Base-by-base conservation (phyloP, 495 filamentous ascomycete species). In the Aspergillus kassunensis region DNA sequence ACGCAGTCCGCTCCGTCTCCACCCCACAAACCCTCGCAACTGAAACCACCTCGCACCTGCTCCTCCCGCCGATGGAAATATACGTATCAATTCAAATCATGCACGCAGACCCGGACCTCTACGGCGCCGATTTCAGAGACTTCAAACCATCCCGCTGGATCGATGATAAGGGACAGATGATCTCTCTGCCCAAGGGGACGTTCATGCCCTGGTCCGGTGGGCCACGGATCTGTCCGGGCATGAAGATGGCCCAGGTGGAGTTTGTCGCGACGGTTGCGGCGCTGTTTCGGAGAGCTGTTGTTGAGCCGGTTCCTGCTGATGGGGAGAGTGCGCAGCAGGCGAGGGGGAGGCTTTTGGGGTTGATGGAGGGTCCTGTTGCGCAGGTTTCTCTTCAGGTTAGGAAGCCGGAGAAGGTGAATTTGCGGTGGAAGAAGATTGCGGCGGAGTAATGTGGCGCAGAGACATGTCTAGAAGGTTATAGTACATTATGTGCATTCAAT, bases 241-340 rank as follows among this genome's bases (percentile, higher is more conserved):
- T 65, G 56, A 80, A 76, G 46, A 77, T 81, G 51, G 62, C 72
- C 0, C 70, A 79, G 54, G 79, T 80, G 0, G 78, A 82, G 54
- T 77, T 78, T 51, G 78, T 80, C 1, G 77, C 76, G 0, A 62
- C 64, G 0, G 61, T 81, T 48, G 71, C 69, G 1, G 53, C 54
- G 1, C 39, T 81, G 6, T 75, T 83, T 51, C 56, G 63, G 3
- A 31, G 30, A 23, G 34, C 48, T 13, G 13, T 31, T 34, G 60
- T 57, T 31, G 57, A 63, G 33, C 23, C 64, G 5, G n/a, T 37
- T 18, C 34, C 34, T 1, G 34, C 18, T 27, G 4, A 4, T 27
- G 24, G 24, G 24, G n/a, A n/a, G n/a, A n/a, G n/a, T n/a, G n/a
- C n/a, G n/a, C n/a, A n/a, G n/a, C n/a, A n/a, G n/a, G n/a, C n/a